phyloP scores from a whole-genome alignment of 768 basidiomycete genomes.

The Russula sp. region DNA sequence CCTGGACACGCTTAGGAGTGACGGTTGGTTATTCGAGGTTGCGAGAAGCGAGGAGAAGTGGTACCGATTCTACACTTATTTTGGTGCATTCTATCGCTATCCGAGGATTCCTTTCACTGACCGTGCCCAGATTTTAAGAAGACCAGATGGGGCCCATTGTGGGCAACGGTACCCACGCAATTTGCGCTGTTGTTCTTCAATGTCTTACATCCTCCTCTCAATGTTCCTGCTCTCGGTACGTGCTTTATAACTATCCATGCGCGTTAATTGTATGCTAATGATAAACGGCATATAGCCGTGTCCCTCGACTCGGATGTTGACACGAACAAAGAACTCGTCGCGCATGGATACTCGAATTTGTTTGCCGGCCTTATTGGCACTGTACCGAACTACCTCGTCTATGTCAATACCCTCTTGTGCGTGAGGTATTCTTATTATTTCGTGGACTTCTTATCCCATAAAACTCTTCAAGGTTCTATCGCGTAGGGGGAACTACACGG shows the following conservation, averaged over 20 bases:
- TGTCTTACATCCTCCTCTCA: slow-evolving; percentile 78
- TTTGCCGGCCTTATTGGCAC: slow-evolving; percentile 76
- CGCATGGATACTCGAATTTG: slow-evolving; percentile 89
- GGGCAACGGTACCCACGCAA: slow-evolving; percentile 88
- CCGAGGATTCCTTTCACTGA: background rate
- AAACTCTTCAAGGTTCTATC: slow-evolving; percentile 63
- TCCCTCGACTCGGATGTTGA: slow-evolving; percentile 87
- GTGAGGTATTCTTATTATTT: background rate
- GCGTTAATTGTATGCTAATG: background rate
- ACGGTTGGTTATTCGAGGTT: slow-evolving; percentile 89
- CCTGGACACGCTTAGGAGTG: slow-evolving; percentile 53
- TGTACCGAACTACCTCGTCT: slow-evolving; percentile 87
- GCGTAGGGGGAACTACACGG: slow-evolving; percentile 85
- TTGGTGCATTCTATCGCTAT: slow-evolving; percentile 47
- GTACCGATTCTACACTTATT: slow-evolving; percentile 85
- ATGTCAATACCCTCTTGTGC: slow-evolving; percentile 63
- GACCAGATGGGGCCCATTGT: slow-evolving; percentile 63
- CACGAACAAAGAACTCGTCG: slow-evolving; percentile 89
- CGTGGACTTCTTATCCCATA: slow-evolving; percentile 27
- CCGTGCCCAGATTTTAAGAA: slow-evolving; percentile 51
- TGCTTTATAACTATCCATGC: background rate
- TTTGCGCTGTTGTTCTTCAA: slow-evolving; percentile 90
- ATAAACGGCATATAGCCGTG: slow-evolving; percentile 51
- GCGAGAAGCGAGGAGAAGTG: slow-evolving; percentile 50
- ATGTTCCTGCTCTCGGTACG: slow-evolving; percentile 84